Evolutionary conservation across 805 yeast species (phyloP).

Genomic region (Lachancea cidri): DNA sequence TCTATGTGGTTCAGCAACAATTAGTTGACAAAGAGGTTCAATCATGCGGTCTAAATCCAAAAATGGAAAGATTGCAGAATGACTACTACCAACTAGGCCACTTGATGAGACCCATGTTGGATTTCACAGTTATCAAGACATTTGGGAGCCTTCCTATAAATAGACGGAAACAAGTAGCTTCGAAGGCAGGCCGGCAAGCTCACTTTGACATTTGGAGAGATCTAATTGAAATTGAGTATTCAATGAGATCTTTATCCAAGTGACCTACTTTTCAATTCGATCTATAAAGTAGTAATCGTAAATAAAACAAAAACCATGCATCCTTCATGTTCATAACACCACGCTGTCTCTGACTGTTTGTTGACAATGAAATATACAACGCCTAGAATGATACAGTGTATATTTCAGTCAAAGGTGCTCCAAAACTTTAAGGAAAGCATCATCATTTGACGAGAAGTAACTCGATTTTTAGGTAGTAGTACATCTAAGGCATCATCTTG

Average conservation of each 20-base stretch:
- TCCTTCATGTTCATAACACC: too few species aligned
- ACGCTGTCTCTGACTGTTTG: too few species aligned
- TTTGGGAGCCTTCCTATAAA: slow-evolving; percentile 55
- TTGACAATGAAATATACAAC: too few species aligned
- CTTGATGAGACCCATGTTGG: slow-evolving; percentile 59
- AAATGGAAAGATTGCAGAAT: slow-evolving; percentile 48
- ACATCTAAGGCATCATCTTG: too few species aligned
- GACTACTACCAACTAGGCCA: slow-evolving; percentile 31
- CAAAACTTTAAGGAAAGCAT: too few species aligned
- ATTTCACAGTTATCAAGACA: slow-evolving; percentile 49
- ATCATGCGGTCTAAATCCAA: slow-evolving; percentile 76
- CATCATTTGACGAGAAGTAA: too few species aligned
- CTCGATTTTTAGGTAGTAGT: too few species aligned
- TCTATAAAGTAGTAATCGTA: too few species aligned
- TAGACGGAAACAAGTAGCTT: slow-evolving; percentile 47
- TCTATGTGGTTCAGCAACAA: slow-evolving; percentile 85
- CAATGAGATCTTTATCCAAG: slow-evolving; percentile 23
- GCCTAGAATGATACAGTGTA: too few species aligned
- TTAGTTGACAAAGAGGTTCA: slow-evolving; percentile 71
- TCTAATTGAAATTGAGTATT: slow-evolving; percentile 50
- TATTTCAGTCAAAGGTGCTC: too few species aligned
- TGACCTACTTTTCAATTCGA: too few species aligned
- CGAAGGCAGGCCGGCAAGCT: slow-evolving; percentile 54
- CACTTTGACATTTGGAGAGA: slow-evolving; percentile 65
- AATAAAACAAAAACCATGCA: too few species aligned